A percentile compares a stretch with the other conserved stretches of the same genome.
These are phyloP conservation scores for Plectosphaerella plurivora DNA, from an alignment of 2,329 filamentous ascomycete species.

Conservation along the genomic window DNA sequence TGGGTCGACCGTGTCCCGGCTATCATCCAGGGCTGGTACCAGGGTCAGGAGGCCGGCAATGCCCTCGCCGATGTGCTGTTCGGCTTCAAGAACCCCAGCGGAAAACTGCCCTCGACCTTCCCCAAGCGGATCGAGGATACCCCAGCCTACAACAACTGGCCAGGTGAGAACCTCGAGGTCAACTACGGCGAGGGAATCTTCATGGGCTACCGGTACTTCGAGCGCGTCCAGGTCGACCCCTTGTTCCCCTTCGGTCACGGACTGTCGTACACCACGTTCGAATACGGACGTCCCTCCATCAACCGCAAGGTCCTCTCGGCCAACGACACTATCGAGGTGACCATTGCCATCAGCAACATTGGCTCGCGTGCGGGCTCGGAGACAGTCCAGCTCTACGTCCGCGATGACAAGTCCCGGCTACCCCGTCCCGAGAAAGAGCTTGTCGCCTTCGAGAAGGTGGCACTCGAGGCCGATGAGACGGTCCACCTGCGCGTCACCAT, in stretches of 20 bases:
- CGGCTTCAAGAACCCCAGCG: constrained; percentile 59
- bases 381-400: constrained; percentile 64
- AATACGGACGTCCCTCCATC: constrained; percentile 54
- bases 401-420: constrained; percentile 58
- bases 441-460: constrained; percentile 64
- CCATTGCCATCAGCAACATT: constrained; percentile 48
- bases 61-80: constrained; percentile 65
- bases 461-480: constrained; percentile 51
- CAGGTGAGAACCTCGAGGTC: constrained; percentile 63
- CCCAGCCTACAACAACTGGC: constrained; percentile 69
- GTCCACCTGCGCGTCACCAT: constrained; percentile 40
- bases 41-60: constrained; percentile 67
- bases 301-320: constrained; percentile 33
- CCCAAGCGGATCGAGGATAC: constrained; percentile 60
- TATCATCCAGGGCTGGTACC: constrained; percentile 72
- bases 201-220: constrained; percentile 71
- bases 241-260: constrained; percentile 72
- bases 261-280: constrained; percentile 67
- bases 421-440: constrained; percentile 66
- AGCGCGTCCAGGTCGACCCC: constrained; percentile 53
- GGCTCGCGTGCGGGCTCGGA: constrained; percentile 55
- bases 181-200: constrained; percentile 70
- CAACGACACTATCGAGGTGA: constrained; percentile 35
- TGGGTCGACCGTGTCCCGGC: constrained; percentile 63
- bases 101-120: constrained; percentile 68